Percentiles rank a stretch among this genome's conserved stretches.
phyloP scores from a whole-genome alignment of 2,329 filamentous ascomycete genomes.

The Sclerotinia borealis region DNA sequence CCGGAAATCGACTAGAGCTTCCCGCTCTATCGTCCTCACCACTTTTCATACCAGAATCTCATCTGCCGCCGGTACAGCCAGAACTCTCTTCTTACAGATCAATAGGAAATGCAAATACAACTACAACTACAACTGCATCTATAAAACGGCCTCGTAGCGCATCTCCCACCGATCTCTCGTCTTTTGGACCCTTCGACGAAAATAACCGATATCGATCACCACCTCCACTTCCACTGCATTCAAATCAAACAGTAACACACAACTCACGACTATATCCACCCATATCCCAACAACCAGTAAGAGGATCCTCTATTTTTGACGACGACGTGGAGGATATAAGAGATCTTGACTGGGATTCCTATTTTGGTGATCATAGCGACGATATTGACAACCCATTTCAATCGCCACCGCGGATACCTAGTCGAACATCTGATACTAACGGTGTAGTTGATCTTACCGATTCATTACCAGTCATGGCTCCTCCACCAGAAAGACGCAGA shows the following conservation, averaged over 20 bases:
- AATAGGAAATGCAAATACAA: neutral
- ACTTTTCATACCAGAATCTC: constrained; percentile 6
- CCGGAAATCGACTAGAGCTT: neutral
- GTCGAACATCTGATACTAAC: constrained; percentile 13
- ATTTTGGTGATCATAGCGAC: neutral
- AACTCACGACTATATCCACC: neutral
- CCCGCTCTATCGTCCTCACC: neutral
- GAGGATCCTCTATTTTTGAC: neutral
- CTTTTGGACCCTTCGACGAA: neutral
- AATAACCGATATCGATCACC: neutral
- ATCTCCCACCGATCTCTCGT: neutral
- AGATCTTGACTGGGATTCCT: neutral
- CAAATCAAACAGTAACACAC: neutral
- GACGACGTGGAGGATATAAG: neutral
- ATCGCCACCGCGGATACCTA: neutral
- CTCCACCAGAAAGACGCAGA: constrained; percentile 25
- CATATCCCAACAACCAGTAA: neutral
- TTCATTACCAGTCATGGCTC: constrained; percentile 20
- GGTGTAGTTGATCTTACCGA: constrained; percentile 27
- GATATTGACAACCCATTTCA: neutral
- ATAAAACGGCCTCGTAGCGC: neutral
- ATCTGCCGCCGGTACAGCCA: neutral
- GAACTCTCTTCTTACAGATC: neutral
- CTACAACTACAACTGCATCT: neutral
- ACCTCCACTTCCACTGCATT: neutral